Percentiles rank a stretch among this genome's conserved stretches.
Evolutionary conservation across 139 green algal species (phyloP).

Genomic region (Volvox africanus): DNA sequence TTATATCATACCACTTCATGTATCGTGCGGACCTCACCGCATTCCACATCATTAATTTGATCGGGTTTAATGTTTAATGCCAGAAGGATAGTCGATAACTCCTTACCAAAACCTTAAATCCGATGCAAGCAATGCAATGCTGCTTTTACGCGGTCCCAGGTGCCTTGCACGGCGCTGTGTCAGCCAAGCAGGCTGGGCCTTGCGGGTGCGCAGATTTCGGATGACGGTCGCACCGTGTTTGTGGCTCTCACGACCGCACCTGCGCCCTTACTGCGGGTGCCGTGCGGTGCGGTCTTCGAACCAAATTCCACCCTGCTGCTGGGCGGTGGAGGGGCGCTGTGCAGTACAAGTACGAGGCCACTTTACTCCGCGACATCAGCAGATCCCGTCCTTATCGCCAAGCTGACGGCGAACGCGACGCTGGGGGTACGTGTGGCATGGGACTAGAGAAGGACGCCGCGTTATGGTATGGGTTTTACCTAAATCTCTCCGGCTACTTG

Average conservation of each 20-base stretch:
- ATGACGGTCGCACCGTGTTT: background rate
- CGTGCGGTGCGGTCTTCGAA: background rate
- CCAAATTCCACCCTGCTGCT: background rate
- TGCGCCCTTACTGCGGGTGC: background rate
- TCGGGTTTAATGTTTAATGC: no score
- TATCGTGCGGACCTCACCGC: no score
- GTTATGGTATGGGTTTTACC: no score
- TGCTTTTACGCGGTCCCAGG: background rate
- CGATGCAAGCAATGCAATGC: no score
- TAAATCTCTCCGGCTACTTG: no score
- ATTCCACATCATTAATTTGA: no score
- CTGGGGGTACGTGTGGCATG: no score
- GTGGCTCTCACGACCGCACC: background rate
- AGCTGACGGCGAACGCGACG: background rate
- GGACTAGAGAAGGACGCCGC: no score
- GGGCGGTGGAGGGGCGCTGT: constrained; percentile 4
- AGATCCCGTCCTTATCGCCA: background rate
- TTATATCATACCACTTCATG: no score
- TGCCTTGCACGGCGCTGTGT: background rate
- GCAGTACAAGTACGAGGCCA: background rate
- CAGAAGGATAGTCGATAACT: no score
- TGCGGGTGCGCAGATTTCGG: background rate
- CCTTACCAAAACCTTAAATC: no score
- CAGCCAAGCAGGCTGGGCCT: background rate
- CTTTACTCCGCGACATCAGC: no score